Conservation (phyloP, 2,329 filamentous ascomycete species). For the Penicillium sp. region DNA sequence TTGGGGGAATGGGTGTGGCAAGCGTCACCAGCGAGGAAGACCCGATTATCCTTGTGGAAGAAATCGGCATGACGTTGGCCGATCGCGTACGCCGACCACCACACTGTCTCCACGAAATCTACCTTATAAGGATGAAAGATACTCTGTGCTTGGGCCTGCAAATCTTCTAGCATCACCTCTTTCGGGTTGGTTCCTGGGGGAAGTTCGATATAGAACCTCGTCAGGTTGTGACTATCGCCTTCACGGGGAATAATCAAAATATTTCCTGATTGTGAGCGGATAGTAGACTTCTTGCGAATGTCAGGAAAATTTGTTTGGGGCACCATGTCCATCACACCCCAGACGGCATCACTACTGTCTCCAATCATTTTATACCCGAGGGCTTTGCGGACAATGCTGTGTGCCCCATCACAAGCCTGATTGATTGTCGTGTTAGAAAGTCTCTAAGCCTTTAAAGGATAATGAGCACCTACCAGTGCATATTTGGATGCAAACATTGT, state of each 20-base stretch:
- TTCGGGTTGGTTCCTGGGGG: conserved; percentile 50
- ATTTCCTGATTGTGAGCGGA: conserved; percentile 48
- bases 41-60: conserved; percentile 63
- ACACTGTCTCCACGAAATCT: conserved; percentile 56
- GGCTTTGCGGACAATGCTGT: conserved; percentile 40
- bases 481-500: conserved; percentile 51
- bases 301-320: conserved; percentile 52
- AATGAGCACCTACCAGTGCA: conserved; percentile 45
- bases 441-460: background rate
- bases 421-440: background rate
- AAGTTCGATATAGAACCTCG: conserved; percentile 63
- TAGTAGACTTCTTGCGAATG: conserved; percentile 50
- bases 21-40: conserved; percentile 70
- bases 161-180: conserved; percentile 52
- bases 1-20: conserved; percentile 69
- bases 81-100: conserved; percentile 72
- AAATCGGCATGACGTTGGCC: conserved; percentile 68
- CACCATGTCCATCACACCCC: conserved; percentile 57
- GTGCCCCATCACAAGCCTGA: conserved; percentile 51
- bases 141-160: conserved; percentile 52
- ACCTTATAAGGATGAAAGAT: conserved; percentile 57
- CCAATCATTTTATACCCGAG: conserved; percentile 56
- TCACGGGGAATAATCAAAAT: conserved; percentile 55
- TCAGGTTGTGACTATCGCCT: conserved; percentile 54
- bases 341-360: conserved; percentile 57